Conservation (phyloP, 2,329 filamentous ascomycete genomes). For the Neonectria hederae region DNA sequence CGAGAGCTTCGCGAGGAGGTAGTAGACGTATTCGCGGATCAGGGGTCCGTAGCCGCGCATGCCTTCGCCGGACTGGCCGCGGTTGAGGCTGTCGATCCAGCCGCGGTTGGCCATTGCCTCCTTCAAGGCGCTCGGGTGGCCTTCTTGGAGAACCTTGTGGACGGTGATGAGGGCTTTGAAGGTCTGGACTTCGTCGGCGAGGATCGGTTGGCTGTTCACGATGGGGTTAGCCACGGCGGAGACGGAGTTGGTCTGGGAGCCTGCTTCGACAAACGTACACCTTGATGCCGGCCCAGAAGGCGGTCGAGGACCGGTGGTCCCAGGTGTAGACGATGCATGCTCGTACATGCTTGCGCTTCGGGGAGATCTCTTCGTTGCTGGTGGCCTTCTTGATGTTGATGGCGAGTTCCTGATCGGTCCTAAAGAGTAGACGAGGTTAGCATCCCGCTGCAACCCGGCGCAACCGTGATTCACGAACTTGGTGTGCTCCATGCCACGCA, state of each 20-base stretch:
- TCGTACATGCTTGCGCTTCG: conserved; percentile 91
- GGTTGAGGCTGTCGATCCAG: conserved; percentile 93
- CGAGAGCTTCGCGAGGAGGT: conserved; percentile 90
- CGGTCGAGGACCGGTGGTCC: conserved; percentile 95
- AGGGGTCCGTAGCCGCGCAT: conserved; percentile 90
- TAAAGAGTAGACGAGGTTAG: conserved; percentile 45
- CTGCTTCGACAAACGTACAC: conserved; percentile 74
- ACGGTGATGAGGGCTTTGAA: conserved; percentile 98
- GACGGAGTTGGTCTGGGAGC: conserved; percentile 13
- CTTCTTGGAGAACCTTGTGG: conserved; percentile 97
- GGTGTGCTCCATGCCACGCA: conserved; percentile 49
- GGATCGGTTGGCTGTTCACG: conserved; percentile 82
- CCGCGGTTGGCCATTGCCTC: conserved; percentile 88
- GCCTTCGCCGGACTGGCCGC: conserved; percentile 84
- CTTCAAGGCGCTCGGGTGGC: conserved; percentile 85
- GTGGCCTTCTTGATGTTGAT: conserved; percentile 78
- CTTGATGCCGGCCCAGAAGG: conserved; percentile 99
- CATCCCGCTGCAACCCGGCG: conserved; percentile 12
- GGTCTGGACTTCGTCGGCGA: conserved; percentile 97
- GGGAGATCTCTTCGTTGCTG: conserved; percentile 72
- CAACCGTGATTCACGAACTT: conserved; percentile 43
- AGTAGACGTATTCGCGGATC: conserved; percentile 97
- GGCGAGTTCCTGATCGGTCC: conserved; percentile 74
- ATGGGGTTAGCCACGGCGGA: conserved; percentile 12
- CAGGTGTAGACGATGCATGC: conserved; percentile 98